phyloP scores from a whole-genome alignment of 2,329 filamentous ascomycete genomes.

The Ophiostoma perfectum region DNA sequence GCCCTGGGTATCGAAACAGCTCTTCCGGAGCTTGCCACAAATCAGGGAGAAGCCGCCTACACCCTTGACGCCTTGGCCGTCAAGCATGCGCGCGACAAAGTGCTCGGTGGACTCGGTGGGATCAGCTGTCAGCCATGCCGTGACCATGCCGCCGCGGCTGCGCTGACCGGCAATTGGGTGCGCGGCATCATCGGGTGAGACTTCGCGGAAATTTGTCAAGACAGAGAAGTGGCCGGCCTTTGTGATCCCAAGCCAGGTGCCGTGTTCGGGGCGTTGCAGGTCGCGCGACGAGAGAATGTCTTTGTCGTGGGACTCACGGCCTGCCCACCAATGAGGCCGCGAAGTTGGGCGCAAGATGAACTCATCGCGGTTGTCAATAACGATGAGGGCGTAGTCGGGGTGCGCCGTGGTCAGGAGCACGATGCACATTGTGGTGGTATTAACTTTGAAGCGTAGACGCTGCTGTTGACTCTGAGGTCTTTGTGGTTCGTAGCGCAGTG shows the following conservation, averaged over 20 bases:
- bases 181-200: constrained; percentile 42
- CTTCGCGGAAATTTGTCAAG: constrained; percentile 62
- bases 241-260: constrained; percentile 62
- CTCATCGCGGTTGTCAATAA: constrained; percentile 74
- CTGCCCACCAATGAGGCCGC: constrained; percentile 57
- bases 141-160: constrained; percentile 60
- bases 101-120: constrained; percentile 44
- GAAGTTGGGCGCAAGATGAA: constrained; percentile 61
- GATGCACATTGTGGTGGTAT: constrained; percentile 62
- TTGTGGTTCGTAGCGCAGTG: not conserved
- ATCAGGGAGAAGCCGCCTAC: constrained; percentile 63
- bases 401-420: constrained; percentile 69
- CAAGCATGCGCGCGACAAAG: constrained; percentile 50
- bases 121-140: constrained; percentile 52
- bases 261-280: constrained; percentile 55
- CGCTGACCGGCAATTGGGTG: constrained; percentile 50
- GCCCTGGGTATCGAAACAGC: constrained; percentile 25
- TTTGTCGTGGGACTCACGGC: not conserved
- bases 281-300: constrained; percentile 56
- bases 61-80: constrained; percentile 50
- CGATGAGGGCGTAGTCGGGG: constrained; percentile 67
- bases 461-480: not conserved
- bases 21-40: constrained; percentile 52
- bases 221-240: constrained; percentile 56
- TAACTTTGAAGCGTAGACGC: not conserved